A percentile compares a stretch with the other conserved stretches of the same genome.
These are phyloP conservation scores for Corinectria fuckeliana DNA, from an alignment of 2,329 filamentous ascomycete genomes.

Conservation along the genomic window DNA sequence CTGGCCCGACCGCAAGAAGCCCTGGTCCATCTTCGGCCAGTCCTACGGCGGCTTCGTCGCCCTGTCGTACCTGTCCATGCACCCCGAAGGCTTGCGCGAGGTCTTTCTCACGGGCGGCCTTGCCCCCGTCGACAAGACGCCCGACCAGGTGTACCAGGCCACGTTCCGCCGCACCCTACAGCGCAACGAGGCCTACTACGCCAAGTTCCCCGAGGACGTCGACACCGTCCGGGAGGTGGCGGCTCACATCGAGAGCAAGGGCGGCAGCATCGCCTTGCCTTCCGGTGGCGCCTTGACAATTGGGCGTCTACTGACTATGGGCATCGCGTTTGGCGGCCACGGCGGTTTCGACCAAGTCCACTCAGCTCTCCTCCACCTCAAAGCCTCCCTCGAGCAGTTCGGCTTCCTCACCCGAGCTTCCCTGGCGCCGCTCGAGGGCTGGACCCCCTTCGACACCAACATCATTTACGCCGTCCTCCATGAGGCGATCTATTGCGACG, in stretches of 20 bases:
- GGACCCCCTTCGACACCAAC: conserved; percentile 73
- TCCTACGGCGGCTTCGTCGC: conserved; percentile 90
- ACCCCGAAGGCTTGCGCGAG: conserved; percentile 79
- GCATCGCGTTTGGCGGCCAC: conserved; percentile 79
- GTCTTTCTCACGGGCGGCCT: conserved; percentile 86
- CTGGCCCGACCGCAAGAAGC: conserved; percentile 71
- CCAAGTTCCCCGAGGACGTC: conserved; percentile 84
- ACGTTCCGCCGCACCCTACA: conserved; percentile 73
- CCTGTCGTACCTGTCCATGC: conserved; percentile 83
- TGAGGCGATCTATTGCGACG: conserved; percentile 85
- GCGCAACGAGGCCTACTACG: conserved; percentile 81
- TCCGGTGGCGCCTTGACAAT: conserved; percentile 76
- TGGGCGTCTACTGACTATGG: conserved; percentile 76
- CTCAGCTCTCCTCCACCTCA: conserved; percentile 72
- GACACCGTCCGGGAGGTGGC: conserved; percentile 71
- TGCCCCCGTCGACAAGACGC: conserved; percentile 73
- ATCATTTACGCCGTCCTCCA: conserved; percentile 88
- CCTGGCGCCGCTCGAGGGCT: conserved; percentile 70
- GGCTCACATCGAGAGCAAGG: conserved; percentile 66
- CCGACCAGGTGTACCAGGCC: conserved; percentile 77
- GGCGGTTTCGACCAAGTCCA: conserved; percentile 80
- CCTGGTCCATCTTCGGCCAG: conserved; percentile 89
- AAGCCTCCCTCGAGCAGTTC: conserved; percentile 76
- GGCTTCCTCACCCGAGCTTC: conserved; percentile 77
- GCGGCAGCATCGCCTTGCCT: conserved; percentile 66